Conservation (phyloP, 192 early-diverging fungal genomes). For the Entophlyctis luteolus region DNA sequence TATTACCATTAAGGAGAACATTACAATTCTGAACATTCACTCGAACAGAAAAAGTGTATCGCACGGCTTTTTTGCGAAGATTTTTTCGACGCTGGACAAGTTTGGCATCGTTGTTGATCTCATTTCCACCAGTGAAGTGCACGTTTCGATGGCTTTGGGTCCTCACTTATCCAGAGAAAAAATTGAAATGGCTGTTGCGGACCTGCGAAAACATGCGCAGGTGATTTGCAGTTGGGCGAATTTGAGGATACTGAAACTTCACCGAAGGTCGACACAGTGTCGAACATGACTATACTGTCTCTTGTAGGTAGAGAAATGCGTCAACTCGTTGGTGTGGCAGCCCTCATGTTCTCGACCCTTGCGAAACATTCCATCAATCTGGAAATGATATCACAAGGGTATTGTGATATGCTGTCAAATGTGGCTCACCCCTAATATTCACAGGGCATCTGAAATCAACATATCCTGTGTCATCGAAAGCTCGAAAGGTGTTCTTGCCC, state of each 20-base stretch:
- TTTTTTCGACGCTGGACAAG: slow-evolving; percentile 85
- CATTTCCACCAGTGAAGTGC: slow-evolving; percentile 89
- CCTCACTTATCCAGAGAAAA: slow-evolving; percentile 50
- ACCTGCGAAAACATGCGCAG: slow-evolving; percentile 73
- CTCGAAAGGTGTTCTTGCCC: slow-evolving; percentile 62
- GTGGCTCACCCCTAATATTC: background rate
- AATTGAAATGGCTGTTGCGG: slow-evolving; percentile 73
- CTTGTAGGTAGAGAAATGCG: slow-evolving; percentile 95
- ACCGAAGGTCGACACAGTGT: slow-evolving; percentile 68
- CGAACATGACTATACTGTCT: slow-evolving; percentile 91
- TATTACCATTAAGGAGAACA: slow-evolving; percentile 97
- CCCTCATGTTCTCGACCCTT: slow-evolving; percentile 88
- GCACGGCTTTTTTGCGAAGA: slow-evolving; percentile 96
- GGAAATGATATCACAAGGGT: slow-evolving; percentile 98
- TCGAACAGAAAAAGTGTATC: slow-evolving; percentile 93
- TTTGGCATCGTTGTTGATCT: slow-evolving; percentile 86
- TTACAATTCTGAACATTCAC: slow-evolving; percentile 93
- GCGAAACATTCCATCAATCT: slow-evolving; percentile 88
- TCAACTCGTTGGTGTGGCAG: slow-evolving; percentile 93
- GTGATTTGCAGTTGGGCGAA: slow-evolving; percentile 35
- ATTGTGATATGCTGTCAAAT: background rate
- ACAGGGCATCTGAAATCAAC: slow-evolving; percentile 87
- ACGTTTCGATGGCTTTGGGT: slow-evolving; percentile 70
- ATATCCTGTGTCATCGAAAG: slow-evolving; percentile 94
- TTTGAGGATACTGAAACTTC: background rate